phyloP scores from a whole-genome alignment of 345 rosid species.

The Lumnitzera littorea region DNA sequence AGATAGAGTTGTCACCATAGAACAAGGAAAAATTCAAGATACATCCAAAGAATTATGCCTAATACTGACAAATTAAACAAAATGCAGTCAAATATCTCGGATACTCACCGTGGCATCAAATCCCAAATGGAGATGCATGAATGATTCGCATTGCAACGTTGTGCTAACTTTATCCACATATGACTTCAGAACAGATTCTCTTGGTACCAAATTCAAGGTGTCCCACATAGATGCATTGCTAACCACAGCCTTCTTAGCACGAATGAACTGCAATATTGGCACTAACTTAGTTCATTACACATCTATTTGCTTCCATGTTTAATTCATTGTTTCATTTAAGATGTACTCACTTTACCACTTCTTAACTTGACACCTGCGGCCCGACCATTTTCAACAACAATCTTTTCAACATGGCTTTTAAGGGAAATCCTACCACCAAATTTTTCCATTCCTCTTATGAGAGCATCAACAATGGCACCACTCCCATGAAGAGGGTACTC shows the following conservation, averaged over 20 bases:
- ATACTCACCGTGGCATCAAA: slow-evolving; percentile 62
- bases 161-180: slow-evolving; percentile 37
- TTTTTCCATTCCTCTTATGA: slow-evolving; percentile 77
- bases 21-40: too few species aligned
- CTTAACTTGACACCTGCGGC: slow-evolving; percentile 79
- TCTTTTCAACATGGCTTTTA: slow-evolving; percentile 68
- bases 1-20: too few species aligned
- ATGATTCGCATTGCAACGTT: slow-evolving; percentile 84
- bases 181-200: slow-evolving; percentile 54
- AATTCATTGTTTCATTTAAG: not conserved
- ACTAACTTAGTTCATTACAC: not conserved
- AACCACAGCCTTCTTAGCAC: slow-evolving; percentile 81
- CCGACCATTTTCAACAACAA: slow-evolving; percentile 62
- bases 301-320: not conserved
- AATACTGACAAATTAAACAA: not conserved
- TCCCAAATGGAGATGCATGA: slow-evolving; percentile 98
- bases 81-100: too few species aligned
- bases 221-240: slow-evolving; percentile 98
- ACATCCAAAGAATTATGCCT: not conserved
- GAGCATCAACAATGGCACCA: slow-evolving; percentile 77
- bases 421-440: slow-evolving; percentile 72
- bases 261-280: slow-evolving; percentile 46
- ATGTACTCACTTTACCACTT: slow-evolving; percentile 71
- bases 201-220: slow-evolving; percentile 59
- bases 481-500: slow-evolving; percentile 87